Conservation (phyloP, 164 flowering plant genomes). For the Dillenia turbinata region DNA sequence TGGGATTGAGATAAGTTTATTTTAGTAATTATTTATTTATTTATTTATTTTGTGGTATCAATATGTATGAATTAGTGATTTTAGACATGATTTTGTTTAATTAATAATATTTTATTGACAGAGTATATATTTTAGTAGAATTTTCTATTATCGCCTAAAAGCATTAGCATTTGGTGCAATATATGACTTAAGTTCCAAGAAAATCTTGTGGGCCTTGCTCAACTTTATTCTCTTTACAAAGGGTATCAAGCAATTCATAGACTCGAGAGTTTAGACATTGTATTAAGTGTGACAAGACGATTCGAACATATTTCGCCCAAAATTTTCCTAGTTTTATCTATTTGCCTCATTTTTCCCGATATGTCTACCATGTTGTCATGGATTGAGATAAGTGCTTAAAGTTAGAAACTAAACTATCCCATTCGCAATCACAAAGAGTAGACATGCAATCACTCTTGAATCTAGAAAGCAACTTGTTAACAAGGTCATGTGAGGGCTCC, state of each 20-base stretch:
- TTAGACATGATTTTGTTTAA: no score
- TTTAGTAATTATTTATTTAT: no score
- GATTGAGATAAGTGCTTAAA: conserved; percentile 36
- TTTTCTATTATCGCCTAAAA: conserved; percentile 13
- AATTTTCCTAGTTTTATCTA: conserved; percentile 48
- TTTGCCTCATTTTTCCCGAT: conserved; percentile 53
- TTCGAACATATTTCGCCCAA: conserved; percentile 44
- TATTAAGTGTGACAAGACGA: conserved; percentile 34
- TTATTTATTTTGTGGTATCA: no score
- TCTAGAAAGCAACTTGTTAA: conserved; percentile 44
- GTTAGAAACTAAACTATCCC: conserved; percentile 42
- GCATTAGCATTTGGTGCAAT: conserved; percentile 55
- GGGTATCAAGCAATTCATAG: no score
- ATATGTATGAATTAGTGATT: no score
- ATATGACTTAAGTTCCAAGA: conserved; percentile 56
- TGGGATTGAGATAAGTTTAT: conserved; percentile 36
- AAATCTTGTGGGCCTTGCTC: conserved; percentile 60
- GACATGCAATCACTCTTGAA: conserved; percentile 78
- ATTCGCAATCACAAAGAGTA: conserved; percentile 62
- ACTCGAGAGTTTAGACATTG: conserved; percentile 36
- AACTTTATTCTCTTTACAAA: conserved; percentile 42
- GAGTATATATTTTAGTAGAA: no score
- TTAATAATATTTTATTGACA: no score
- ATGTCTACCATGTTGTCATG: conserved; percentile 68
- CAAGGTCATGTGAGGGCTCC: conserved; percentile 33